Evolutionary conservation across 2,329 filamentous ascomycete species (phyloP).

Genomic region (Colletotrichum viniferum): DNA sequence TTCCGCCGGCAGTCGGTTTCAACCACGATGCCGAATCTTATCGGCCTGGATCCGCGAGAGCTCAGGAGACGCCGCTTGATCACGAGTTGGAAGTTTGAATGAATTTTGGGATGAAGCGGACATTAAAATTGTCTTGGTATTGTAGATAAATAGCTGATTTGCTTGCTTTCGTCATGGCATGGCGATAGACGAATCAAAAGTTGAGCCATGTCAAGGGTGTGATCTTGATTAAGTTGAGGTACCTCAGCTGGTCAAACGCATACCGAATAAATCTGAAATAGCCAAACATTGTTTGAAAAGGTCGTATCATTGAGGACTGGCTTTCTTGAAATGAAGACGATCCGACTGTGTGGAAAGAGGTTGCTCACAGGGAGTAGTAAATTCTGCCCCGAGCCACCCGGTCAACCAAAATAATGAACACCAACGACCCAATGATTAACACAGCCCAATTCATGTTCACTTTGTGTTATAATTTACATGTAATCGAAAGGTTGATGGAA

Average conservation of each 20-base stretch:
- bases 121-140: fast-evolving
- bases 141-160: not conserved
- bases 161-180: not conserved
- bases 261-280: not conserved
- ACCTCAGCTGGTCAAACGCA: not conserved
- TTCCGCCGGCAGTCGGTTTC: not conserved
- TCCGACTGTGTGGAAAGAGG: not conserved
- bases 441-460: not conserved
- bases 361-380: not conserved
- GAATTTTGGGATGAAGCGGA: not conserved
- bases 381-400: not conserved
- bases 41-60: not conserved
- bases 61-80: not conserved
- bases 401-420: not conserved
- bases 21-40: not conserved
- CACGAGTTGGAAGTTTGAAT: not conserved
- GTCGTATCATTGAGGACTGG: fast-evolving
- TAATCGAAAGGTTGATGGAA: not conserved
- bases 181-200: not conserved
- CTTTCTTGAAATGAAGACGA: not conserved
- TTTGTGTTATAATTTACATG: not conserved
- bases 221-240: not conserved
- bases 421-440: not conserved
- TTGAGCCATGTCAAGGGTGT: not conserved
- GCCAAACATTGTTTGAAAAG: not conserved